Conservation (phyloP, 371 early-diverging fungal genomes). For the Lichtheimia ornata region DNA sequence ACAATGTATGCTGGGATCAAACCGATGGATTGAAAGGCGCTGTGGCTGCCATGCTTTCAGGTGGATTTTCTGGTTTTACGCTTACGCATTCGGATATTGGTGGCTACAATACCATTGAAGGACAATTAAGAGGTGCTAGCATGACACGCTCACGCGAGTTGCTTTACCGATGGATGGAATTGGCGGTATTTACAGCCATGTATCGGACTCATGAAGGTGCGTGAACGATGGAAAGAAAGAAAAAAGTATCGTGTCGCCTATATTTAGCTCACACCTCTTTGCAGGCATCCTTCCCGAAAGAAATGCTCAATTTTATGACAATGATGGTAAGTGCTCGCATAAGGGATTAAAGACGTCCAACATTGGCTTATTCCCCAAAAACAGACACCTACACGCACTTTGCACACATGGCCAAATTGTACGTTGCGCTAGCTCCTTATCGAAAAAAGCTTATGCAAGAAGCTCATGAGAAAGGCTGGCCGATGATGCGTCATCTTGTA, state of each 20-base stretch:
- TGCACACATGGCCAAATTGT: slow-evolving; percentile 39
- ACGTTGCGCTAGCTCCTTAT: slow-evolving; percentile 33
- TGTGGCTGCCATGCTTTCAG: slow-evolving; percentile 49
- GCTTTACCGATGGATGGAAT: slow-evolving; percentile 56
- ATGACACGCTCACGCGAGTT: slow-evolving; percentile 42
- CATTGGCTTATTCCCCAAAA: not conserved
- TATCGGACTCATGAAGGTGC: slow-evolving; percentile 54
- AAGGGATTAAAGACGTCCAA: not conserved
- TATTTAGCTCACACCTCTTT: no score
- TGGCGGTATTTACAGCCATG: slow-evolving; percentile 46
- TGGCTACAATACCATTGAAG: slow-evolving; percentile 43
- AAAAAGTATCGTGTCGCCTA: no score
- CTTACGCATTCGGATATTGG: slow-evolving; percentile 53
- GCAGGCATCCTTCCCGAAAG: slow-evolving; percentile 36
- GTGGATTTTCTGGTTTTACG: slow-evolving; percentile 51
- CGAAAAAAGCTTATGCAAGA: slow-evolving; percentile 42
- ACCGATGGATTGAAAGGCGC: slow-evolving; percentile 50
- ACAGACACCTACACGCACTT: slow-evolving; percentile 41
- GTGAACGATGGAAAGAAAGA: not conserved
- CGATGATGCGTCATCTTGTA: slow-evolving; percentile 50
- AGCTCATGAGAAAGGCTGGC: slow-evolving; percentile 53
- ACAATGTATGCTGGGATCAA: slow-evolving; percentile 43
- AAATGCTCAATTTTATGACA: slow-evolving; percentile 55
- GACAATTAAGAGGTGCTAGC: slow-evolving; percentile 31
- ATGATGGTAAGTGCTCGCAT: slow-evolving; percentile 39